phyloP scores from a whole-genome alignment of 805 yeast species.

The Metschnikowia chrysomelidarum region DNA sequence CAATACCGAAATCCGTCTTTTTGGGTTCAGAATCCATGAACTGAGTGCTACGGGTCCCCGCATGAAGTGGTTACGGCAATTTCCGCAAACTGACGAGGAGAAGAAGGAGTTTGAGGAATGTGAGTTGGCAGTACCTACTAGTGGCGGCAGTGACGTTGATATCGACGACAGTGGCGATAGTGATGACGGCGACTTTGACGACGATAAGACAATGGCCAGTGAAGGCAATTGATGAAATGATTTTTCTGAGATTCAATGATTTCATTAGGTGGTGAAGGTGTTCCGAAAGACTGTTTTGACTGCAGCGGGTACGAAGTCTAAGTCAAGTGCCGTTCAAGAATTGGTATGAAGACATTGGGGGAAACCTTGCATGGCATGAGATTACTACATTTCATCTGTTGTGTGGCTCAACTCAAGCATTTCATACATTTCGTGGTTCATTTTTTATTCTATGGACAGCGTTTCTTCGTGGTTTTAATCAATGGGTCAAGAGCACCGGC shows the following conservation, averaged over 20 bases:
- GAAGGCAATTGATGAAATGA: conserved; percentile 21
- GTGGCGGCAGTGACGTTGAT: conserved; percentile 25
- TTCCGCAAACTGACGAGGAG: conserved; percentile 64
- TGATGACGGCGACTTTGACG: conserved; percentile 29
- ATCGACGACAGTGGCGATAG: conserved; percentile 25
- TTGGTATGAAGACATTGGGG: too few species aligned
- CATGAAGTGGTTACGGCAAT: conserved; percentile 89
- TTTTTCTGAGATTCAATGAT: too few species aligned
- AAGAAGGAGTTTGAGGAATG: conserved; percentile 61
- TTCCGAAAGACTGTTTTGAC: too few species aligned
- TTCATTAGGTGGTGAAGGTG: too few species aligned
- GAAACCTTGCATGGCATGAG: too few species aligned
- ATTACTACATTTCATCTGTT: too few species aligned
- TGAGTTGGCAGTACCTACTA: conserved; percentile 55
- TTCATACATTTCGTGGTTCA: background rate
- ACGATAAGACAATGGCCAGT: conserved; percentile 46
- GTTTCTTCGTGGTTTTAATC: too few species aligned
- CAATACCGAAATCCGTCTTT: conserved; percentile 69
- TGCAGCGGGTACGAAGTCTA: too few species aligned
- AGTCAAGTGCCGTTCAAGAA: too few species aligned
- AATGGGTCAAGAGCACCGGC: conserved; percentile 64
- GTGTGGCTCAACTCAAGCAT: too few species aligned
- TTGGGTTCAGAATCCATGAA: conserved; percentile 84
- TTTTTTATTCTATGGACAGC: background rate
- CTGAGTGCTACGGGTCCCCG: conserved; percentile 81